Evolutionary conservation across 768 basidiomycete species (phyloP).

Genomic region (Coprinopsis cinerea): DNA sequence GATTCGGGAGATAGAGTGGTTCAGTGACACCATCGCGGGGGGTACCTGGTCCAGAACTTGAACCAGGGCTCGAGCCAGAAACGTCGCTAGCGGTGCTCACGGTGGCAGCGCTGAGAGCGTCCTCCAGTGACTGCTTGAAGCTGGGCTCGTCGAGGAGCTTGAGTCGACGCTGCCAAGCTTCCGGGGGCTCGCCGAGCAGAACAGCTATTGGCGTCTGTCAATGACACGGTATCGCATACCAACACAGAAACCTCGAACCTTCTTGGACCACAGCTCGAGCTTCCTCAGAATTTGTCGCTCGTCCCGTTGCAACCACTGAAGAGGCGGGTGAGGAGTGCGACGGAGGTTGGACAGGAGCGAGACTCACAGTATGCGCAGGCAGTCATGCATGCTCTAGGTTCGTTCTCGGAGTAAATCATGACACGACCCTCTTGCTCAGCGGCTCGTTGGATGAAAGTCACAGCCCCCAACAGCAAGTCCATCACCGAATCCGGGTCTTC

Average conservation of each 20-base stretch:
- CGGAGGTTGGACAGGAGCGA: neutral
- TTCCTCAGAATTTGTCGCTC: conserved; percentile 20
- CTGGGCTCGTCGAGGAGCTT: neutral
- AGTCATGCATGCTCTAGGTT: conserved; percentile 47
- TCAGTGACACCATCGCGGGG: neutral
- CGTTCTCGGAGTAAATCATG: conserved; percentile 49
- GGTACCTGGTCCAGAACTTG: neutral
- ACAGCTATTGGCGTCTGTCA: neutral
- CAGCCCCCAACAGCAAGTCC: conserved; percentile 36
- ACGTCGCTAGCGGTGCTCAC: neutral
- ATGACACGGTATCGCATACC: neutral
- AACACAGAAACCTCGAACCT: conserved; percentile 1
- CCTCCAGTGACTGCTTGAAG: neutral
- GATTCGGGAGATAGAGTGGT: neutral
- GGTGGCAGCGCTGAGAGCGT: neutral
- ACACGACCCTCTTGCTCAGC: conserved; percentile 37
- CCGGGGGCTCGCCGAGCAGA: neutral
- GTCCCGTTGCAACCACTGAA: conserved; percentile 13
- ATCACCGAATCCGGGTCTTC: conserved; percentile 26
- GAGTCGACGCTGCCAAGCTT: neutral
- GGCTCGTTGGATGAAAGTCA: conserved; percentile 39
- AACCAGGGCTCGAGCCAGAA: neutral
- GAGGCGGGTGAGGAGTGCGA: too few relatives aligned
- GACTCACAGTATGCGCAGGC: conserved; percentile 50
- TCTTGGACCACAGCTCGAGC: neutral